Evolutionary conservation across 2,329 filamentous ascomycete genomes (phyloP), one percentile per base, ranked within the genome.

Genomic region (Simplicillium sp.): DNA sequence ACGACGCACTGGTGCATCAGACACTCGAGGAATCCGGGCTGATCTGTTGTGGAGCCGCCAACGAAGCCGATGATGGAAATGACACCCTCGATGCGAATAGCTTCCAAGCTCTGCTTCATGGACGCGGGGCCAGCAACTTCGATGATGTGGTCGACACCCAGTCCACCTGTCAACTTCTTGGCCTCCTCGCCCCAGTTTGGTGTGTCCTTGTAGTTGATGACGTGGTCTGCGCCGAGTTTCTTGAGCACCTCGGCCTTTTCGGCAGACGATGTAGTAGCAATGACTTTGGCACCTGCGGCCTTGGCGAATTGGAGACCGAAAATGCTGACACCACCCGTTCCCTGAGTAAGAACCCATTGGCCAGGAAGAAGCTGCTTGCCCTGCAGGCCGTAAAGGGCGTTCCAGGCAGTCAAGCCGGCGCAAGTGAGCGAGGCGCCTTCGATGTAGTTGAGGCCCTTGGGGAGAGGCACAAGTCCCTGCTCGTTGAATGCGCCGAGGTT

Each of bases 241-340:
- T 60, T 61, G 31, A 72, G 56, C 11, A 54, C 47, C 48, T 60
- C 57, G 28, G 54, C 63, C 57, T 72, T 73, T n/a, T 60, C 64
- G 25, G 53, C 51, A 8, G 66, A 66, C 15, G 61, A 63, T 0
- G 70, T 73, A 3, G 70, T 72, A 28, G 68, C 67, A 40, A 73
- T 67, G 44, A 72, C 68, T 8, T 47, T 63, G 6, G 68, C 68
- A 35, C 70, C 68, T 4, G 65, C 66, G 2, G 66, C 66, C 51
- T 68, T 70, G 40, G 69, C 70, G 46, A 73, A 70, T 59, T 71
- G 80, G n/a, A 84, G 56, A 3, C 71, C 80, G 44, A 82, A 82
- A 44, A 84, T 68, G 46, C 70, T 75, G 7, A 85, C 81, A 43
- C 81, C 81, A 15, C 82, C 81, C 0, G 80, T 84, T n/a, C 81